Conservation (phyloP, 176 grass and related monocot genomes). For the Olyra latifolia region DNA sequence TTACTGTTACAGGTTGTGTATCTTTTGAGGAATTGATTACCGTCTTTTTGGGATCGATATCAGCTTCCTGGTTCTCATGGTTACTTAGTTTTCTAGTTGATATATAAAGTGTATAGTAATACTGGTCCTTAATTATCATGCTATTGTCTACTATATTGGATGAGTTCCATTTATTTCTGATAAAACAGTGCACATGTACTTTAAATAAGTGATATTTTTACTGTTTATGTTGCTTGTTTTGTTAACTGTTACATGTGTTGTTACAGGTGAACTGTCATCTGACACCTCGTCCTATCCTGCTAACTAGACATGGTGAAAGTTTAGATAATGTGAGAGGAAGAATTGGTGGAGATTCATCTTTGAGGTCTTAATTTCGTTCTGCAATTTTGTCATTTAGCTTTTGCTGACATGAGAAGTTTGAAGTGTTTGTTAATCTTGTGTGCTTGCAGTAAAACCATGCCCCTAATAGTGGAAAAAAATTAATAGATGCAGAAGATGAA, state of each 20-base stretch:
- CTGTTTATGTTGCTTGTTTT: slow-evolving; percentile 12
- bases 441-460: not conserved
- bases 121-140: not conserved
- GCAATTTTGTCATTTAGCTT: slow-evolving; percentile 17
- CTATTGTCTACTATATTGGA: not conserved
- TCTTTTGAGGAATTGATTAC: not conserved
- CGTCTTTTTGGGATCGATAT: not conserved
- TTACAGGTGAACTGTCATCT: slow-evolving; percentile 98
- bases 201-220: not conserved
- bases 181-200: not conserved
- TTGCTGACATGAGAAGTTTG: not conserved
- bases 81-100: slow-evolving; percentile 12
- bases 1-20: not conserved
- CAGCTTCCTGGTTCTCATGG: not conserved
- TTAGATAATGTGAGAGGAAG: slow-evolving; percentile 90
- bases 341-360: slow-evolving; percentile 87
- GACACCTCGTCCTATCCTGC: slow-evolving; percentile 91
- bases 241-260: slow-evolving; percentile 23
- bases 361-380: slow-evolving; percentile 62
- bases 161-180: not conserved
- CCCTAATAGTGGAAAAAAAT: not conserved
- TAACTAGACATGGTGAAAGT: slow-evolving; percentile 97
- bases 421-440: not conserved
- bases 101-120: not conserved
- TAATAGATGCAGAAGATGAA: not conserved